phyloP scores from a whole-genome alignment of 176 grass and related monocot genomes.

The Saccharum spontaneum region DNA sequence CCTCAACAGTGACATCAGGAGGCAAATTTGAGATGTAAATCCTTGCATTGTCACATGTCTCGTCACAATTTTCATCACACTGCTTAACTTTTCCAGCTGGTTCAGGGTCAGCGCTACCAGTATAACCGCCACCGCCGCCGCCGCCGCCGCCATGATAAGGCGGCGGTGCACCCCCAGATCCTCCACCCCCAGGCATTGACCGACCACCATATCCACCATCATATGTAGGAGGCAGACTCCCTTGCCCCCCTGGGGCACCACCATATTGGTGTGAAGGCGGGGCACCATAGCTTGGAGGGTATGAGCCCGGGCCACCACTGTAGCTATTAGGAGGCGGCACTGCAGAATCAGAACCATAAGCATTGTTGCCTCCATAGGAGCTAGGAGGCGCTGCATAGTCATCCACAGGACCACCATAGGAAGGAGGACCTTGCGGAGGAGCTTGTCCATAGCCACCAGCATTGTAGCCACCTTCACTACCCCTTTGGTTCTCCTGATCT shows the following conservation, averaged over 20 bases:
- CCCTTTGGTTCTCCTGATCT: constrained; percentile 53
- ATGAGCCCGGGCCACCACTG: constrained; percentile 64
- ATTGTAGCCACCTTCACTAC: constrained; percentile 51
- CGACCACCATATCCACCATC: constrained; percentile 70
- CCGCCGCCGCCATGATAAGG: constrained; percentile 34
- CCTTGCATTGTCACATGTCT: constrained; percentile 89
- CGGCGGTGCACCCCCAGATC: constrained; percentile 40
- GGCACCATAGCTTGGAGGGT: constrained; percentile 71
- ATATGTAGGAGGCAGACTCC: constrained; percentile 56
- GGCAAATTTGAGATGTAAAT: constrained; percentile 99
- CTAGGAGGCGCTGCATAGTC: constrained; percentile 50
- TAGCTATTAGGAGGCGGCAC: constrained; percentile 74
- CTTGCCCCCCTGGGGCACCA: constrained; percentile 47
- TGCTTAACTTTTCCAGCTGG: constrained; percentile 67
- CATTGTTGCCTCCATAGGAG: constrained; percentile 60
- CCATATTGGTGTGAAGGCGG: constrained; percentile 63
- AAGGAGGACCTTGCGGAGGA: constrained; percentile 59
- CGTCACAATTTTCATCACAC: constrained; percentile 90
- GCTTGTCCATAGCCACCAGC: constrained; percentile 54
- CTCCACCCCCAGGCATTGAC: constrained; percentile 46
- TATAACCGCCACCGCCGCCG: constrained; percentile 34
- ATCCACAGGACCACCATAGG: constrained; percentile 58
- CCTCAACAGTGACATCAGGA: constrained; percentile 86
- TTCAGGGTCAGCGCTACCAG: constrained; percentile 43
- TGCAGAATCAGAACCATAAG: constrained; percentile 61